Base-by-base conservation (phyloP, 345 rosid species). In the Erysimum cheiranthoides region DNA sequence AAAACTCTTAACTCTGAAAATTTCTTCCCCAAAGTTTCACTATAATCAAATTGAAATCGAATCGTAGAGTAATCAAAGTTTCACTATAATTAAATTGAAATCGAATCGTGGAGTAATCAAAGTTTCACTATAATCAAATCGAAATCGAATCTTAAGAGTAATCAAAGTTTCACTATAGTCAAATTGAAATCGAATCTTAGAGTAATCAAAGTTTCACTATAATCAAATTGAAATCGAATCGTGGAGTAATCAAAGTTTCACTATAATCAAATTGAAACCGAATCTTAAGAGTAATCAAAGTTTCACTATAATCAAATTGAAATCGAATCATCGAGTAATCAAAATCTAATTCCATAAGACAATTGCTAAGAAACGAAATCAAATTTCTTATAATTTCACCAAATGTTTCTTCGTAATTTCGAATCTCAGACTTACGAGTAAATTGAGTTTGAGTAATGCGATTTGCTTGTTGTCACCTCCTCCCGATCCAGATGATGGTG, bases 401-500 rank as follows among this genome's bases (percentile, higher is more conserved):
- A 2, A 43, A 12, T 28, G 30, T 4, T 51, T 10, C 11, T 4
- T 16, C 8, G 4, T 10, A 25, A 21, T 1, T 18, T 50, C 11
- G 16, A 52, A 28, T 56, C 10, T 56, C 10, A 6, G 53, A 78
- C 85, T 69, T 51, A 89, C 95, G 76, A 89, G 86, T 74, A 89
- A 82, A 10, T 85, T 85, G 71, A 89, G 81, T 80, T 90, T 87
- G 71, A 85, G 75, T 38, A 85, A 62, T 45, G 82, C 81, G 21
- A 82, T 31, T 27, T 32, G 11, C 35, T 52, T 60, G 0, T 61
- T 69, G 2, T 34, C n/a, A n/a, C n/a, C 76, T 58, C 77, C 77
- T 17, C 50, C 50, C 9, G 53, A 8, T 16, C 53, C 53, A 49
- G 53, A 49, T 17, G 51, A 17, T 4, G 85, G 84, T 5, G 85